A percentile compares a stretch with the other conserved stretches of the same genome.
phyloP scores from a whole-genome alignment of 805 yeast species.

The Sugiyamaella smithiae region DNA sequence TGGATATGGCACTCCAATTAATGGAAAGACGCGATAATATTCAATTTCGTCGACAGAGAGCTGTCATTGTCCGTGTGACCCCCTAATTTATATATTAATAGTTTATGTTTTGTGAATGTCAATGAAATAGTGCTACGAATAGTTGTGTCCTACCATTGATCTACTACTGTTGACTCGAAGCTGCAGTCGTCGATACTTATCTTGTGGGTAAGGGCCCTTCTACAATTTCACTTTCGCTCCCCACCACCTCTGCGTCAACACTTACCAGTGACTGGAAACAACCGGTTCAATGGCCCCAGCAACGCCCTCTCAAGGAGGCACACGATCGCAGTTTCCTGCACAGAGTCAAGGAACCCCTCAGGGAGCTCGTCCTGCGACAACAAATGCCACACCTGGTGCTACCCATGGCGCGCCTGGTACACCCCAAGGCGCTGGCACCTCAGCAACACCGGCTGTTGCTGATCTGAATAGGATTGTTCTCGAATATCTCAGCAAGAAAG shows the following conservation, averaged over 20 bases:
- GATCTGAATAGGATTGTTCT: slow-evolving; percentile 89
- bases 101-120: no score
- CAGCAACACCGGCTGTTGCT: slow-evolving; percentile 52
- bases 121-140: no score
- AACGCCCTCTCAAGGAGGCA: neutral
- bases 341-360: neutral
- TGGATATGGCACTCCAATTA: slow-evolving; percentile 77
- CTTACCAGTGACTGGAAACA: no score
- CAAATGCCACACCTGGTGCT: slow-evolving; percentile 20
- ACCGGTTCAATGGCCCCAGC: slow-evolving; percentile 11
- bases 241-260: no score
- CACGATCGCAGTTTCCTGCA: neutral
- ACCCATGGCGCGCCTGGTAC: slow-evolving; percentile 23
- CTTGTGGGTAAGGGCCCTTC: no score
- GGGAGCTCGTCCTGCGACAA: slow-evolving; percentile 5
- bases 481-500: slow-evolving; percentile 89
- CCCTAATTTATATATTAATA: slow-evolving; percentile 3
- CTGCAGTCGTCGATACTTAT: no score
- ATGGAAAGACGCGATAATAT: slow-evolving; percentile 86
- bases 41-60: slow-evolving; percentile 82
- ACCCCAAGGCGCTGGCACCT: slow-evolving; percentile 14
- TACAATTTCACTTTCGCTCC: no score
- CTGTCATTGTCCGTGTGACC: slow-evolving; percentile 50
- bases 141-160: no score
- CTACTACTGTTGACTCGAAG: no score